These are phyloP conservation scores for Quercus gilva DNA, from an alignment of 306 rosid species.

Conservation along the genomic window DNA sequence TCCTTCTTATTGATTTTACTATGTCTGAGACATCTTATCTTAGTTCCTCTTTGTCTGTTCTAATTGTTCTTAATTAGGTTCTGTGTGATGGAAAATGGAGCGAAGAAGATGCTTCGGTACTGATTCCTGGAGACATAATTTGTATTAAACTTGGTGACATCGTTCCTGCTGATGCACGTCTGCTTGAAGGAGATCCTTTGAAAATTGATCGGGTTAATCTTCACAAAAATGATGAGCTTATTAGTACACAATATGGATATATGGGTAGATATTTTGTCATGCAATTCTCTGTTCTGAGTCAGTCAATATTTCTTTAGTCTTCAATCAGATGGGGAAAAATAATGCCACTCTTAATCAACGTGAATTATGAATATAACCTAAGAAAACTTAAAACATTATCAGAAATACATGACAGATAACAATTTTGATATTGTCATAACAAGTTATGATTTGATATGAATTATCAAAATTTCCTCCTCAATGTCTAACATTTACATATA, in stretches of 20 bases:
- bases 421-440: neutral
- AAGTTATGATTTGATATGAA: neutral
- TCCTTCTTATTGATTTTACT: neutral
- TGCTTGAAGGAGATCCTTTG: slow-evolving; percentile 77
- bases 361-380: neutral
- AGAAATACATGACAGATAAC: neutral
- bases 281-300: neutral
- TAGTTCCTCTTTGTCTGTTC: neutral
- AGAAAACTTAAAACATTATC: neutral
- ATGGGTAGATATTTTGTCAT: neutral
- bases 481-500: neutral
- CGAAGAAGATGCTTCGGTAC: slow-evolving; percentile 68
- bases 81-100: slow-evolving; percentile 73
- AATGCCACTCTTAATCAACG: neutral
- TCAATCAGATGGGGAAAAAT: neutral
- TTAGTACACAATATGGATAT: neutral
- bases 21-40: neutral
- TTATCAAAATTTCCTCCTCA: neutral
- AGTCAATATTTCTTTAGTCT: neutral
- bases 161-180: slow-evolving; percentile 76
- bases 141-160: slow-evolving; percentile 81
- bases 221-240: neutral
- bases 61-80: slow-evolving; percentile 26
- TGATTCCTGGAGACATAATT: slow-evolving; percentile 78
- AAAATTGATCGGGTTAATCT: slow-evolving; percentile 65